Conservation (phyloP, 2,329 filamentous ascomycete species). For the Fusarium nanum region DNA sequence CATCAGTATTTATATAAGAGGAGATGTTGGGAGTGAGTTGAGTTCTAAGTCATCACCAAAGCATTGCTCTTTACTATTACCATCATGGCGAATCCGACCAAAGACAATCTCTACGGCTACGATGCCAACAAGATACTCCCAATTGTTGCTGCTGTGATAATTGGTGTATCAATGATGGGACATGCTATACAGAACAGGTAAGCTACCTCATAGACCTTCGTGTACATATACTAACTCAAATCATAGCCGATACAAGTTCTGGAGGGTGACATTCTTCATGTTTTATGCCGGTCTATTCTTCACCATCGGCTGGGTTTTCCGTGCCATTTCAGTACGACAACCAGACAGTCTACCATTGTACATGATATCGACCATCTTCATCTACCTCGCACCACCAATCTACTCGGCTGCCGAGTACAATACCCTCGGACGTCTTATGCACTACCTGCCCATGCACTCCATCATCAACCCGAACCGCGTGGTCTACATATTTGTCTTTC, state of each 20-base stretch:
- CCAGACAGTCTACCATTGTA: slow-evolving; percentile 39
- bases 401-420: slow-evolving; percentile 46
- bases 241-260: slow-evolving; percentile 40
- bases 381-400: slow-evolving; percentile 42
- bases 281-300: slow-evolving; percentile 44
- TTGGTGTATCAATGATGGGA: slow-evolving; percentile 29
- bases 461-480: slow-evolving; percentile 44
- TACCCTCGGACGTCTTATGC: slow-evolving; percentile 44
- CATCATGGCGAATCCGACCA: slow-evolving; percentile 34
- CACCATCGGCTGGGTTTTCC: slow-evolving; percentile 36
- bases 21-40: not conserved
- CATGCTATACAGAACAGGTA: slow-evolving; percentile 39
- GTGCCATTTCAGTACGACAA: slow-evolving; percentile 35
- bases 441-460: slow-evolving; percentile 45
- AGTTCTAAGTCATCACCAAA: too few relatives aligned
- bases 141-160: slow-evolving; percentile 33
- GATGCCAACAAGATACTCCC: slow-evolving; percentile 43
- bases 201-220: not conserved
- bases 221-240: not conserved
- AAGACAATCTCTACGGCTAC: slow-evolving; percentile 42
- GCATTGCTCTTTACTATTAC: too few relatives aligned
- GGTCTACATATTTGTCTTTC: slow-evolving; percentile 46
- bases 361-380: slow-evolving; percentile 44
- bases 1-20: not conserved
- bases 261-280: slow-evolving; percentile 46